Evolutionary conservation across 129 eudicot genomes (phyloP).

Genomic region (Chrysanthemum makinoi): DNA sequence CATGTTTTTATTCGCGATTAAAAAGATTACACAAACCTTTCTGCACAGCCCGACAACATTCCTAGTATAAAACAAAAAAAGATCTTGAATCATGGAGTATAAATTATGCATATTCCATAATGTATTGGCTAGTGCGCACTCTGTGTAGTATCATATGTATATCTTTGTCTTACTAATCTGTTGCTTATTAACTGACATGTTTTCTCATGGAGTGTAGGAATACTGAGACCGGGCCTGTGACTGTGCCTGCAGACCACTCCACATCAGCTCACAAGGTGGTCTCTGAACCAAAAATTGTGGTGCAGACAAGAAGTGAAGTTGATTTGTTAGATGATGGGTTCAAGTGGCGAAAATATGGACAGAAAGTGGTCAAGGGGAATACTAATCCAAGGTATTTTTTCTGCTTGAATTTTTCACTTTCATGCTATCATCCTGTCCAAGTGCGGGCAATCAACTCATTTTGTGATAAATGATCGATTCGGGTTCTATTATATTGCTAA

Average conservation of each 20-base stretch:
- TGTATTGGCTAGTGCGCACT: too few relatives aligned
- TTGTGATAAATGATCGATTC: background rate
- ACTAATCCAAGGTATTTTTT: slow-evolving; percentile 76
- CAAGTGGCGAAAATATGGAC: slow-evolving; percentile 98
- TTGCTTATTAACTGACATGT: slow-evolving; percentile 20
- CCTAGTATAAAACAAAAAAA: too few relatives aligned
- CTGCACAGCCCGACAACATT: too few relatives aligned
- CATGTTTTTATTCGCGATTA: too few relatives aligned
- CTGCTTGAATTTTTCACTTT: background rate
- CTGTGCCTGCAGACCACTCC: slow-evolving; percentile 20
- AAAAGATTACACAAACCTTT: too few relatives aligned
- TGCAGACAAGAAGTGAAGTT: slow-evolving; percentile 95
- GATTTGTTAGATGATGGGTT: slow-evolving; percentile 96
- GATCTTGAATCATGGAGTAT: too few relatives aligned
- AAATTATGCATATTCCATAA: too few relatives aligned
- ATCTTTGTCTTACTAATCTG: background rate
- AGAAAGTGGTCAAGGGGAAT: slow-evolving; percentile 97
- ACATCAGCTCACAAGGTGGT: slow-evolving; percentile 49
- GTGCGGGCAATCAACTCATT: background rate
- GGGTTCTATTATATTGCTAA: too few relatives aligned
- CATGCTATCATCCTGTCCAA: background rate
- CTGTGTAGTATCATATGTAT: too few relatives aligned
- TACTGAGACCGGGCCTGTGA: slow-evolving; percentile 38
- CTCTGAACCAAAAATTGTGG: slow-evolving; percentile 80
- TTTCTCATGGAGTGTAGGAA: slow-evolving; percentile 44